Conservation (phyloP, 2,329 filamentous ascomycete genomes). For the Colletotrichum echinochloae region DNA sequence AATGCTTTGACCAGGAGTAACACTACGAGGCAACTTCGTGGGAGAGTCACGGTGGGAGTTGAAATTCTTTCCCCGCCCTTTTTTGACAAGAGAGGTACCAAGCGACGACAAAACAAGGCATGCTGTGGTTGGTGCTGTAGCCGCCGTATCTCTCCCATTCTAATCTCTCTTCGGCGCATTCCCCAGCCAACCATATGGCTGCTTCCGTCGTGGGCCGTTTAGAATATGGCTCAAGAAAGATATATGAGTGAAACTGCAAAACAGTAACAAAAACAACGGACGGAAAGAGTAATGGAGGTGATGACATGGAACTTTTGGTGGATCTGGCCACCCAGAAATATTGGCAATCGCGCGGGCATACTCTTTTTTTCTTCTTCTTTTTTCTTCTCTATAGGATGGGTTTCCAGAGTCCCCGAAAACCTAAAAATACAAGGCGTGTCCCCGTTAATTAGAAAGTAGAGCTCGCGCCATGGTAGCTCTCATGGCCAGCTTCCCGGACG, state of each 20-base stretch:
- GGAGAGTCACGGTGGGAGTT: background rate
- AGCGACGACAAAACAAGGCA: background rate
- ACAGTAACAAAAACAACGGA: too few relatives aligned
- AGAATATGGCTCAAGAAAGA: background rate
- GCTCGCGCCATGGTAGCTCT: too few relatives aligned
- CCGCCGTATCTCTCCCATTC: slow-evolving; percentile 11
- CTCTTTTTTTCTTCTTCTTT: too few relatives aligned
- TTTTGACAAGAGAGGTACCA: too few relatives aligned
- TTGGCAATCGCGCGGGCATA: background rate
- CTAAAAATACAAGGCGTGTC: background rate
- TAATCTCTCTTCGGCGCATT: background rate
- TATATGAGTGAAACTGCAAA: background rate
- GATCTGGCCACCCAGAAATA: background rate
- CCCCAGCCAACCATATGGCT: background rate
- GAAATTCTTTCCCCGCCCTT: background rate
- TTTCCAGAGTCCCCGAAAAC: too few relatives aligned
- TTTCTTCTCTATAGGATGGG: too few relatives aligned
- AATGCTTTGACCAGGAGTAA: background rate
- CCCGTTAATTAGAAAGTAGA: background rate
- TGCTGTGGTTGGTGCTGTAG: slow-evolving; percentile 25
- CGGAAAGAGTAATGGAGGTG: too few relatives aligned
- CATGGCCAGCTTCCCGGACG: background rate
- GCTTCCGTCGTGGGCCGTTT: background rate
- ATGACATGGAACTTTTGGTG: background rate
- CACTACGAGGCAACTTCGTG: background rate